phyloP scores from a whole-genome alignment of 2,329 filamentous ascomycete species.

The Zymoseptoria brevis region DNA sequence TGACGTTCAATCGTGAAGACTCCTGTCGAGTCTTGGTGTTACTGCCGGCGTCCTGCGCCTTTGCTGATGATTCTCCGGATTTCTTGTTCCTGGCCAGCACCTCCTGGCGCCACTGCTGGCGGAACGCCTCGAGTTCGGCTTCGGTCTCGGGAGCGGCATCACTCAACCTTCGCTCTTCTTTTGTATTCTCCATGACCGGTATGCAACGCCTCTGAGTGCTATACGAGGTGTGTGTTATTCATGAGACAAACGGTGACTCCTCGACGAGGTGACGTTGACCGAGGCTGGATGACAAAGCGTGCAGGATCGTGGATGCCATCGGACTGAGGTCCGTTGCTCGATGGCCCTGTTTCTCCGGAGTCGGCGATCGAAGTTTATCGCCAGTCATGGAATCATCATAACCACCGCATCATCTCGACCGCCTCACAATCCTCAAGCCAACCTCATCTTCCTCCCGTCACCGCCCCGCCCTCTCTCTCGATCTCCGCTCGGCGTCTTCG shows the following conservation, averaged over 20 bases:
- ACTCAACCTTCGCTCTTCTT: constrained; percentile 4
- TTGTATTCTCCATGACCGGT: constrained; percentile 4
- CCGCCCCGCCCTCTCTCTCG: background rate
- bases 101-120: constrained; percentile 78
- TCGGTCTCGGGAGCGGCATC: constrained; percentile 29
- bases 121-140: constrained; percentile 76
- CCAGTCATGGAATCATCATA: background rate
- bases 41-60: constrained; percentile 3
- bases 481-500: background rate
- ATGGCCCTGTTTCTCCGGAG: background rate
- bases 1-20: background rate
- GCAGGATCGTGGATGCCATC: background rate
- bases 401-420: background rate
- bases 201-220: background rate
- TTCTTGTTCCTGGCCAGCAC: constrained; percentile 48
- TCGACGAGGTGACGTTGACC: background rate
- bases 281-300: background rate
- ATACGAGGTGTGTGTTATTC: background rate
- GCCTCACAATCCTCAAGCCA: background rate
- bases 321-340: background rate
- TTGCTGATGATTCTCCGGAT: constrained; percentile 3
- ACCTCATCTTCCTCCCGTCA: background rate
- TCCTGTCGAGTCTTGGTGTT: background rate
- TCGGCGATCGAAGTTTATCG: background rate
- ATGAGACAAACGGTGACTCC: background rate